Base-by-base conservation (phyloP, 1,284 basidiomycete species). In the Cutaneotrichosporon sp. region DNA sequence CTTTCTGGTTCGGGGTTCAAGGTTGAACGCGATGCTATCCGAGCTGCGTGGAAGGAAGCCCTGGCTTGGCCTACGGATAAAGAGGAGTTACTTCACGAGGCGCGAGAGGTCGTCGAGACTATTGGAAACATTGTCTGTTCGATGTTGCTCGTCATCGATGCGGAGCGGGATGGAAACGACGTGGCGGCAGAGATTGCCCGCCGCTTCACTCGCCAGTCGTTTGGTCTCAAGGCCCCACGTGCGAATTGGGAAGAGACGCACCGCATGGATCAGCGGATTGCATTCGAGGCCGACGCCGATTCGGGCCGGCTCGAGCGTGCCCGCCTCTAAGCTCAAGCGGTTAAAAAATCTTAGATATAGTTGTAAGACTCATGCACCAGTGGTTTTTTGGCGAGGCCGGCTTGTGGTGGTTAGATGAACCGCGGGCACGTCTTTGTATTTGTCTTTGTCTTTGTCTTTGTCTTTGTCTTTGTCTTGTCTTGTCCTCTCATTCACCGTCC, bases 71-170 rank as follows among this genome's bases (percentile, higher is more conserved):
- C 56, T 2, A 42, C 26, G 18, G 66, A 67, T 46, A 61, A 59
- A 52, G 63, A 64, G 42, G 66, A 65, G 49, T 59, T 65, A 10
- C 55, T 68, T 13, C 55, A 60, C 16, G 21, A 50, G 14, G 61
- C 56, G 50, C 61, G 66, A 36, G 26, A n/a, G 22, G 62, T 58
- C 16, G 56, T 65, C n/a, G 21, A 36, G 10, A 22, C 32, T 5
- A 58, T 65, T 18, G 66, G 58, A 8, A 59, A 68, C 46, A 21
- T 65, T n/a, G 56, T 65, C 11, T 63, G 59, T 21, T 58, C 64
- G 8, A 50, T 60, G 1, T 52, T 68, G 16, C 66, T 68, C 3
- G n/a, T 68, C 47, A 56, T 56, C 22, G 64, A 68, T 38, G 66
- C 66, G 5, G 52, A 65, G 59, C 36, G 61, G 13, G 66, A 68